Percentiles rank a stretch among this genome's conserved stretches.
Conservation (phyloP, 805 yeast genomes). For the Yamadazyma laniorum region DNA sequence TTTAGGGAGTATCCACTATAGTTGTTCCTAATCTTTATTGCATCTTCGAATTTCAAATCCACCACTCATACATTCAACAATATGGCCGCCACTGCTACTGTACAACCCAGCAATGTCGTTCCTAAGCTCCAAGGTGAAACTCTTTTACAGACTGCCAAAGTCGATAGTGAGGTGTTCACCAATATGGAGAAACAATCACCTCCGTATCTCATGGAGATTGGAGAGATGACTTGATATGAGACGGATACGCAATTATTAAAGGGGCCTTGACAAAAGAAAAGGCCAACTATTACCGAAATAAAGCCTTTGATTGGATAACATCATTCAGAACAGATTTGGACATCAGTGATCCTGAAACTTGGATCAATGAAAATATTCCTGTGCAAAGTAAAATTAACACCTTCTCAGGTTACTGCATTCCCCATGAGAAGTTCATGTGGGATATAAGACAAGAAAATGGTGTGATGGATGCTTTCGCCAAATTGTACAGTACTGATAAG, state of each 20-base stretch:
- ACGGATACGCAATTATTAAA: neutral
- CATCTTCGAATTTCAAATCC: too few species aligned
- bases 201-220: neutral
- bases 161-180: neutral
- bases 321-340: neutral
- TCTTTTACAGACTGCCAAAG: neutral
- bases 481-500: neutral
- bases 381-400: neutral
- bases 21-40: too few species aligned
- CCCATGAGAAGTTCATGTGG: neutral
- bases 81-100: neutral
- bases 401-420: neutral
- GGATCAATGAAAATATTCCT: neutral
- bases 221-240: neutral
- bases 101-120: neutral
- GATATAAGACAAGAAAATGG: neutral
- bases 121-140: neutral
- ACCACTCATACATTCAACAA: too few species aligned
- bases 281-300: neutral
- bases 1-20: too few species aligned
- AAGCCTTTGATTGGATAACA: neutral
- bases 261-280: neutral
- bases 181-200: neutral
- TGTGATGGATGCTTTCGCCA: neutral
- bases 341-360: neutral